Evolutionary conservation across 495 filamentous ascomycete genomes (phyloP).

Genomic region (Talaromyces liani): DNA sequence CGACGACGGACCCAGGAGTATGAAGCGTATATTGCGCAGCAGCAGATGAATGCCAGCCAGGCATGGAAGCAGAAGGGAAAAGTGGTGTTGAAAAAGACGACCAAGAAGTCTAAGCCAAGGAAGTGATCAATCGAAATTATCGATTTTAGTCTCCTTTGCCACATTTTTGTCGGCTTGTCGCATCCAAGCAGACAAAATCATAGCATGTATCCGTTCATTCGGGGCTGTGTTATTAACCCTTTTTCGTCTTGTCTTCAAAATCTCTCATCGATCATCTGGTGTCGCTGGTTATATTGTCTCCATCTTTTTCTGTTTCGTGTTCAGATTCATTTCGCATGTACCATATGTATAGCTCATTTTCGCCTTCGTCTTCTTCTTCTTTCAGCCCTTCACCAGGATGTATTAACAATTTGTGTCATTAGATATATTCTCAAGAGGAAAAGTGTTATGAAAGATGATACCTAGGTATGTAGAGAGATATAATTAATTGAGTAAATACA

Average conservation of each 20-base stretch:
- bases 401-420: constrained; percentile 4
- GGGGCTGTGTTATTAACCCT: background rate
- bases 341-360: constrained; percentile 2
- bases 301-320: background rate
- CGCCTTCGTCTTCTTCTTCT: background rate
- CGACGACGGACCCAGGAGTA: constrained; percentile 13
- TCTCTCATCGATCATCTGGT: background rate
- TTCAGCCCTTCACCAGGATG: constrained; percentile 1
- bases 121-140: background rate
- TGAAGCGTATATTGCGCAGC: constrained; percentile 10
- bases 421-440: background rate
- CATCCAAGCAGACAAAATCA: background rate
- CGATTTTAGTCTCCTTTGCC: background rate
- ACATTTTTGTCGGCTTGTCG: background rate
- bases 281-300: background rate
- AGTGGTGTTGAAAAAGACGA: constrained; percentile 6
- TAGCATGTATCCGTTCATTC: background rate
- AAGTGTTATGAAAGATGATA: background rate
- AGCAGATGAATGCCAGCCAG: background rate
- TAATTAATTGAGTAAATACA: background rate
- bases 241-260: background rate
- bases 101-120: background rate
- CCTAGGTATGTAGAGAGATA: background rate
- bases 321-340: background rate
- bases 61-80: constrained; percentile 8